Percentiles rank a stretch among this genome's conserved stretches.
Conservation (phyloP, 495 filamentous ascomycete genomes). For the Cryomyces antarcticus region DNA sequence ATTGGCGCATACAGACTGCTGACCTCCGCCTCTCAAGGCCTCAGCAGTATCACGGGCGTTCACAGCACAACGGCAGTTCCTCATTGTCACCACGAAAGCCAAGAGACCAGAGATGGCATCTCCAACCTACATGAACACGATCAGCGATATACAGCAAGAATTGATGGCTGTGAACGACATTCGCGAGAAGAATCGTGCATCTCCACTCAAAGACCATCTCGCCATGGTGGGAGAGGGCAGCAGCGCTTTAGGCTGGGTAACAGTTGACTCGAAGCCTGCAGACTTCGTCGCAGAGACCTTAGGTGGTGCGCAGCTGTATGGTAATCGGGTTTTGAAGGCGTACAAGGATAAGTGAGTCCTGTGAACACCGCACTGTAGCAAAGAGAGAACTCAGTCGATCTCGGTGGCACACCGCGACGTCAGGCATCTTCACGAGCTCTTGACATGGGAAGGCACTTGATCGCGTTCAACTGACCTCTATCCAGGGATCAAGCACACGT, state of each 20-base stretch:
- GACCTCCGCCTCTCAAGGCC: slow-evolving; percentile 21
- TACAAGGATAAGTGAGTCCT: slow-evolving; percentile 67
- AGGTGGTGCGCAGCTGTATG: slow-evolving; percentile 67
- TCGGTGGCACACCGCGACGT: not conserved
- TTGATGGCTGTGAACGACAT: slow-evolving; percentile 58
- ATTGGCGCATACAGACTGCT: too few relatives aligned
- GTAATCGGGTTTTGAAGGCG: slow-evolving; percentile 74
- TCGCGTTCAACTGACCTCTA: slow-evolving; percentile 1
- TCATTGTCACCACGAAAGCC: slow-evolving; percentile 72
- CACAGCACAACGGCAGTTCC: slow-evolving; percentile 64
- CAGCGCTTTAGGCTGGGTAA: slow-evolving; percentile 68
- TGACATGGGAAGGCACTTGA: not conserved
- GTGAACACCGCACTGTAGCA: too few relatives aligned
- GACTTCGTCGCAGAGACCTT: slow-evolving; percentile 64
- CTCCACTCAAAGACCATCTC: slow-evolving; percentile 53
- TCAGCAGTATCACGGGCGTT: slow-evolving; percentile 45
- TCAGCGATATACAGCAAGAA: slow-evolving; percentile 64
- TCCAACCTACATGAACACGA: slow-evolving; percentile 44
- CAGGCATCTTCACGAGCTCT: not conserved
- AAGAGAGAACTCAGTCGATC: too few relatives aligned
- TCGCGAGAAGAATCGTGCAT: slow-evolving; percentile 53
- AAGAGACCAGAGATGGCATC: slow-evolving; percentile 68
- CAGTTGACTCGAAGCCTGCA: slow-evolving; percentile 53
- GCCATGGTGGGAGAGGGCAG: slow-evolving; percentile 79
- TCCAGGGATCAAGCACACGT: slow-evolving; percentile 56